A percentile compares a stretch with the other conserved stretches of the same genome.
Conservation (phyloP, 495 filamentous ascomycete species). For the Trichocladium antarcticum region DNA sequence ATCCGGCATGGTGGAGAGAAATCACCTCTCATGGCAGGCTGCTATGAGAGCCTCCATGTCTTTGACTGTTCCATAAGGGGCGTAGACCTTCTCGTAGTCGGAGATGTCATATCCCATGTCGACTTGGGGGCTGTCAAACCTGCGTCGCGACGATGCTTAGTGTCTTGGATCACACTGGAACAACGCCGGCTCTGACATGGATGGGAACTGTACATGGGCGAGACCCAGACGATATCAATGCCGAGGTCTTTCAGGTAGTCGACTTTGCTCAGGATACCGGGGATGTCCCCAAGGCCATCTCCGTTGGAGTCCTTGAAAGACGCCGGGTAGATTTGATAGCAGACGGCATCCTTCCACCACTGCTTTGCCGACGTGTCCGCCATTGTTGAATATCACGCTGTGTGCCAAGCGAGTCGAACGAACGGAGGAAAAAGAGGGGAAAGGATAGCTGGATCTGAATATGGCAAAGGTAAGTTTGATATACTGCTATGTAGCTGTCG, state of each 20-base stretch:
- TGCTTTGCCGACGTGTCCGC: constrained; percentile 1
- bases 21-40: constrained; percentile 41
- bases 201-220: constrained; percentile 36
- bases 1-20: not conserved
- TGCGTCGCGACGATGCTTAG: not conserved
- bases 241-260: constrained; percentile 55
- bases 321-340: constrained; percentile 64
- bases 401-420: not conserved
- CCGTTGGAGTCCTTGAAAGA: constrained; percentile 58
- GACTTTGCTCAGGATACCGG: constrained; percentile 54
- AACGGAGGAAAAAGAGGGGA: constrained; percentile 6
- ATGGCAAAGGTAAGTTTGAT: too few species aligned
- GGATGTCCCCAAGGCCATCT: constrained; percentile 58
- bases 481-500: not conserved
- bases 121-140: constrained; percentile 52
- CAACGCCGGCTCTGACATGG: too few species aligned
- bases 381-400: not conserved
- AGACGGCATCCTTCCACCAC: constrained; percentile 36
- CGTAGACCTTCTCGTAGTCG: constrained; percentile 51
- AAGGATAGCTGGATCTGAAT: too few species aligned
- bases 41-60: constrained; percentile 51
- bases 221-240: constrained; percentile 58
- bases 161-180: not conserved
- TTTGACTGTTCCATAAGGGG: constrained; percentile 49
- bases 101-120: constrained; percentile 54